Base-by-base conservation (phyloP, 2,329 filamentous ascomycete genomes). In the Ophiocordyceps australis region DNA sequence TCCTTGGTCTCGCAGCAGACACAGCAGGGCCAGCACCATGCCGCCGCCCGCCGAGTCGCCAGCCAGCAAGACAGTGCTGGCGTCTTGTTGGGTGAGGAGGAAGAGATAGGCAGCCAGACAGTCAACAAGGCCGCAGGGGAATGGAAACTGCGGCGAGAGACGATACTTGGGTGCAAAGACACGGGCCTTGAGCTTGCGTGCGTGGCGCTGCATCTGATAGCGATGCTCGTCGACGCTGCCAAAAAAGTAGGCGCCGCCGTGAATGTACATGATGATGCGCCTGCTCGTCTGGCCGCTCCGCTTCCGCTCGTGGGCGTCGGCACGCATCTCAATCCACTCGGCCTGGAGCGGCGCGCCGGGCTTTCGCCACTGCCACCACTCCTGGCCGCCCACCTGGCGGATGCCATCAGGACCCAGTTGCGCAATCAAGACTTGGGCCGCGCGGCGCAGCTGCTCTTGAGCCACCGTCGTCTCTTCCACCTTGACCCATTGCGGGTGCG, bases 191-290 rank as follows among this genome's bases (percentile, higher is more conserved):
- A 98, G 62, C 53, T 95, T 95, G 28, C 89, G 67, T 16, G 89
- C 89, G 61, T 95, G 85, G 25, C 86, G 67, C 50, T 98, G 89
- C 62, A 98, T 73, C 59, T 95, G 86, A 52, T 95, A 95, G n/a
- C 89, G 74, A 55, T 95, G 89, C 49, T 92, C 85, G 43, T 94
- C 85, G 20, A 94, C 75, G 38, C 82, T 91, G 10, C 89, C 86
- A 46, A 98, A 95, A 52, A 75, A 98, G 52, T 93, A 95, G 13
- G 79, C 86, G 6, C 86, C 86, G 10, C 89, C 89, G 43, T 95
- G 89, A 14, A 95, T 62, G 50, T 95, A 95, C 14, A 98, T 57
- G 68, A 95, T 93, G 30, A 92, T 72, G 27, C 83, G 71, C 37
- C 72, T 73, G 12, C 67, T 65, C 14, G 63, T 60, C 25, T 69